Conservation (phyloP, 371 early-diverging fungal genomes). For the Synchytrium microbalum region DNA sequence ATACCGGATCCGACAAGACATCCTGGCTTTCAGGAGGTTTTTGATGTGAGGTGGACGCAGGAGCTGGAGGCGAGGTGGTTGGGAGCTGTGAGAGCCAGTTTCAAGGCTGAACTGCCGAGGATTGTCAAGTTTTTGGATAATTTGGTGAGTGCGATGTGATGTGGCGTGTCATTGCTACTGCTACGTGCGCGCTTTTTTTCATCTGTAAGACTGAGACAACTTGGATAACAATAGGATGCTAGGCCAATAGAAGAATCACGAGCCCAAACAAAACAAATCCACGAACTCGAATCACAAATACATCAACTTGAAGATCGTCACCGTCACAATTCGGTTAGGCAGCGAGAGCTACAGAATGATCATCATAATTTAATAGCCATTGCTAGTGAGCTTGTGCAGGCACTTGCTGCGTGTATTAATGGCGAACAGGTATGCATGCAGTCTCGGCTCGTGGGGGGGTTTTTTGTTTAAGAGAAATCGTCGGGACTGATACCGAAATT, state of each 20-base stretch:
- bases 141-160: slow-evolving; percentile 7
- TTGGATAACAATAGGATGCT: too few species aligned
- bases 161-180: too few species aligned
- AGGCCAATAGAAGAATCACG: too few species aligned
- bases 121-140: slow-evolving; percentile 13
- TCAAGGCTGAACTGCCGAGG: slow-evolving; percentile 7
- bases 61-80: slow-evolving; percentile 22
- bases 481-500: not conserved
- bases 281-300: not conserved
- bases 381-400: slow-evolving; percentile 42
- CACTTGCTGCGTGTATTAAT: slow-evolving; percentile 36
- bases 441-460: not conserved
- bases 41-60: slow-evolving; percentile 20
- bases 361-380: slow-evolving; percentile 45
- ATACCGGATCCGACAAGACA: slow-evolving; percentile 42
- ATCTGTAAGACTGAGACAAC: too few species aligned
- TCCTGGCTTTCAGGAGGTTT: slow-evolving; percentile 37
- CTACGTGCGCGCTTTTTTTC: too few species aligned
- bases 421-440: slow-evolving; percentile 27
- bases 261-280: slow-evolving; percentile 2
- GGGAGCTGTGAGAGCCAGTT: slow-evolving; percentile 13
- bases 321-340: not conserved
- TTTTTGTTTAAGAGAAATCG: not conserved
- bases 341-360: slow-evolving; percentile 25
- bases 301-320: not conserved